These are phyloP conservation scores for Terfezia claveryi DNA, from an alignment of 495 filamentous ascomycete genomes.

Conservation along the genomic window DNA sequence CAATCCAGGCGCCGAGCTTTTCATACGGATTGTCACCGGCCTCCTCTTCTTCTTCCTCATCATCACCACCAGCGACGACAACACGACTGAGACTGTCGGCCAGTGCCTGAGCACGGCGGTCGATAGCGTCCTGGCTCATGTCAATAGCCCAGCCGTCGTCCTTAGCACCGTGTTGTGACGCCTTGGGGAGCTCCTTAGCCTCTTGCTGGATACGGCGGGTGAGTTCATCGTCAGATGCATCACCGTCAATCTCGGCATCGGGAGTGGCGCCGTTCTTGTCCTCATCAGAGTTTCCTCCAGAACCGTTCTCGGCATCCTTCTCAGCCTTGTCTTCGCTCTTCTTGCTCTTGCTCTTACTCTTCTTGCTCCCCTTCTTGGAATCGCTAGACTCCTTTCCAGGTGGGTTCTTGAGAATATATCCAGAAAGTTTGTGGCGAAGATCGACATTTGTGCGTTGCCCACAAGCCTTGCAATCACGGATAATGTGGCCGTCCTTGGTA, in stretches of 20 bases:
- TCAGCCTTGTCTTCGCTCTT: constrained; percentile 33
- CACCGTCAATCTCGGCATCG: constrained; percentile 44
- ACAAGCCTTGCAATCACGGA: constrained; percentile 95
- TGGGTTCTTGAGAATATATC: constrained; percentile 90
- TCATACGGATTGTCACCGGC: constrained; percentile 59
- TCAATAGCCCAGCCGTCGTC: constrained; percentile 91
- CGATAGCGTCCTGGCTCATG: constrained; percentile 82
- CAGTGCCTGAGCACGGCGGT: constrained; percentile 74
- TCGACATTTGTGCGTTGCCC: constrained; percentile 82
- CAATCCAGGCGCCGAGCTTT: constrained; percentile 80
- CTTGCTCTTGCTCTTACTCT: constrained; percentile 55
- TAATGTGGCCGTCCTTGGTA: constrained; percentile 76
- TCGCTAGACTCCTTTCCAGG: constrained; percentile 49
- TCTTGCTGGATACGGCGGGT: constrained; percentile 72
- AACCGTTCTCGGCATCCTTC: constrained; percentile 52
- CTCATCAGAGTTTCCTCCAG: constrained; percentile 24
- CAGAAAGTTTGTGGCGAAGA: constrained; percentile 80
- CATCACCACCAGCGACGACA: constrained; percentile 61
- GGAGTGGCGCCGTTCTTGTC: constrained; percentile 32
- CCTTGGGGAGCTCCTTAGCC: constrained; percentile 47
- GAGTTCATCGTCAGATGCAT: constrained; percentile 70
- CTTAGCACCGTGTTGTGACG: neutral
- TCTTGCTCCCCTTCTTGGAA: constrained; percentile 60
- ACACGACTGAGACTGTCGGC: constrained; percentile 79
- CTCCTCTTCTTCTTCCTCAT: constrained; percentile 64